Conservation (phyloP, 768 basidiomycete species). For the Cytidiella melzeri region DNA sequence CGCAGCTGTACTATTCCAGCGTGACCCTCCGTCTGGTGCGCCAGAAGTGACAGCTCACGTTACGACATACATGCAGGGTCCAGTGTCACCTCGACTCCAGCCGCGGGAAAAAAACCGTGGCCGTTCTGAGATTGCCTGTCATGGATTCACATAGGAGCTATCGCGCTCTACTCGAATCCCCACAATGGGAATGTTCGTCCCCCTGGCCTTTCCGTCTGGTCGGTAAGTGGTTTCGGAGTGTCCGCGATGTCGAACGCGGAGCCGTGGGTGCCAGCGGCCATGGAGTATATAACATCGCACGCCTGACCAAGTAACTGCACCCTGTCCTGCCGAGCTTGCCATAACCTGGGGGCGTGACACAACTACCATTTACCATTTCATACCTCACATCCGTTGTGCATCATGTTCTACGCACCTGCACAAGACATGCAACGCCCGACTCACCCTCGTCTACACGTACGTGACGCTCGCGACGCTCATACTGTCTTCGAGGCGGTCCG, state of each 20-base stretch:
- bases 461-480: slow-evolving; percentile 62
- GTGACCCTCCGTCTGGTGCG: slow-evolving; percentile 11
- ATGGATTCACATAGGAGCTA: slow-evolving; percentile 19
- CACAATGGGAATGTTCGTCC: slow-evolving; percentile 8
- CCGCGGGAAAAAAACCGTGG: slow-evolving; percentile 20
- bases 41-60: slow-evolving; percentile 17
- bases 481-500: slow-evolving; percentile 61
- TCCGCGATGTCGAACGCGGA: slow-evolving; percentile 15
- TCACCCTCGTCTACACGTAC: slow-evolving; percentile 57
- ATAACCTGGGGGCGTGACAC: not conserved
- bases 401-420: slow-evolving; percentile 31
- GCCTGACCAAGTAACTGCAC: not conserved
- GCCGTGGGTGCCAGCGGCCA: slow-evolving; percentile 20
- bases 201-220: slow-evolving; percentile 13
- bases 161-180: slow-evolving; percentile 5
- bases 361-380: not conserved
- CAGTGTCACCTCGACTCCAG: slow-evolving; percentile 15
- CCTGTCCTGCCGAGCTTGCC: not conserved
- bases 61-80: slow-evolving; percentile 16
- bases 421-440: slow-evolving; percentile 55
- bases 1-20: slow-evolving; percentile 11
- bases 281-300: slow-evolving; percentile 15
- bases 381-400: no score
- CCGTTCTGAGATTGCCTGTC: slow-evolving; percentile 19
- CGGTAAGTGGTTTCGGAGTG: slow-evolving; percentile 16